A percentile compares a stretch with the other conserved stretches of the same genome.
Conservation (phyloP, 495 filamentous ascomycete species). For the Patellaria atrata region DNA sequence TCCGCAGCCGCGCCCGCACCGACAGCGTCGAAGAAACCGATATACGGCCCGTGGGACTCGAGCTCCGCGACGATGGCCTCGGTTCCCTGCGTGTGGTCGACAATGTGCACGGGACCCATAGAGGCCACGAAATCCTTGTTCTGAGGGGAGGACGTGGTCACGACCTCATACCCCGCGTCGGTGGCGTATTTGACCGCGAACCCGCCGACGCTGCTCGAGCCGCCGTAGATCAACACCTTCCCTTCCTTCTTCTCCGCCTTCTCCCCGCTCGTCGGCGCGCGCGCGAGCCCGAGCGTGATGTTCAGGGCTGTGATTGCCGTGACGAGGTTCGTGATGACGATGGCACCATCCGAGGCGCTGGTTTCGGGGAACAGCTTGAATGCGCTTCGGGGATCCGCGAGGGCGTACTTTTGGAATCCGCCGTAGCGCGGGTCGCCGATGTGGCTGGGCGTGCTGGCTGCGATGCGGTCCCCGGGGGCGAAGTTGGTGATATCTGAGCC, state of each 20-base stretch:
- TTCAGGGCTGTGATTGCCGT: constrained; percentile 16
- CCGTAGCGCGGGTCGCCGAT: no score
- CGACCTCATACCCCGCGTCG: constrained; percentile 23
- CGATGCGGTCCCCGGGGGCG: constrained; percentile 19
- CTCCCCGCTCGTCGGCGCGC: neutral
- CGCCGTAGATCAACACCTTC: constrained; percentile 25
- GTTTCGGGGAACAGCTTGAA: constrained; percentile 10
- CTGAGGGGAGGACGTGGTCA: constrained; percentile 25
- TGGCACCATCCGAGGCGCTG: constrained; percentile 8
- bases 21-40: constrained; percentile 2
- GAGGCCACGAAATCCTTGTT: constrained; percentile 22
- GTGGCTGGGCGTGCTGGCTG: constrained; percentile 13
- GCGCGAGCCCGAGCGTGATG: constrained; percentile 16
- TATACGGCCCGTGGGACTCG: constrained; percentile 11
- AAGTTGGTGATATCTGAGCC: constrained; percentile 16
- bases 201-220: constrained; percentile 20
- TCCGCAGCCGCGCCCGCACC: no score
- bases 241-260: constrained; percentile 9
- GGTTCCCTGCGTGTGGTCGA: constrained; percentile 14
- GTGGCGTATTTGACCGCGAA: constrained; percentile 21
- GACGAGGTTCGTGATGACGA: constrained; percentile 8
- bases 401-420: constrained; percentile 22
- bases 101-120: constrained; percentile 13
- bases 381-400: constrained; percentile 7
- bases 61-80: constrained; percentile 8